phyloP scores from a whole-genome alignment of 2,329 filamentous ascomycete genomes.

The Paracoccidioides lutzii region DNA sequence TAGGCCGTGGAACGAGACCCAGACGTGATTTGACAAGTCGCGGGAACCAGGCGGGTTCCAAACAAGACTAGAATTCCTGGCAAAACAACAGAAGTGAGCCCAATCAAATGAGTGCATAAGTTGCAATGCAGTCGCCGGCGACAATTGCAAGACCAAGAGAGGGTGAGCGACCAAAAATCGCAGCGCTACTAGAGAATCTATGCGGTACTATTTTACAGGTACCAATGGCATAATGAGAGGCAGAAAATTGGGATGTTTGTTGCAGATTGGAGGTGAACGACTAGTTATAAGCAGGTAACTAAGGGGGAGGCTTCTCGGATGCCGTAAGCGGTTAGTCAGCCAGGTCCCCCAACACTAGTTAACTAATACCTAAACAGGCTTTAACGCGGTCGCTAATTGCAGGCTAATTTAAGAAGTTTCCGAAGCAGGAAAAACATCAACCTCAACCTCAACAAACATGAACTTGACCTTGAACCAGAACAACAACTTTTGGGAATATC shows the following conservation, averaged over 20 bases:
- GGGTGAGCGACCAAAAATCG: background rate
- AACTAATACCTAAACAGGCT: background rate
- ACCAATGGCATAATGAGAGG: background rate
- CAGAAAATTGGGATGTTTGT: background rate
- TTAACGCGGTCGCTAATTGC: background rate
- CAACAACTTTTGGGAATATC: background rate
- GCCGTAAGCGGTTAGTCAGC: background rate
- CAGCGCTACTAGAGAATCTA: background rate
- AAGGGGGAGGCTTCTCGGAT: background rate
- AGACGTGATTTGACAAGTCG: background rate
- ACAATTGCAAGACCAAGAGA: slow-evolving; percentile 2
- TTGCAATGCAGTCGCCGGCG: background rate
- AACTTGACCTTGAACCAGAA: background rate
- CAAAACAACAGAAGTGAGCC: background rate
- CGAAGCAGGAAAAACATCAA: slow-evolving; percentile 2
- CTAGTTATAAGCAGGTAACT: background rate
- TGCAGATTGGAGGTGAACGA: background rate
- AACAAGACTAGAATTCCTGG: background rate
- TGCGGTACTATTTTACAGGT: background rate
- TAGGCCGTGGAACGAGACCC: background rate
- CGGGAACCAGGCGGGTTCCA: background rate
- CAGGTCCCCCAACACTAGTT: background rate
- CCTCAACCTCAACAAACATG: background rate
- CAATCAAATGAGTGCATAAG: background rate
- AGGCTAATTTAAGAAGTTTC: background rate